A percentile compares a stretch with the other conserved stretches of the same genome.
Conservation (phyloP, 2,329 filamentous ascomycete genomes). For the Pyrenochaeta sp. region DNA sequence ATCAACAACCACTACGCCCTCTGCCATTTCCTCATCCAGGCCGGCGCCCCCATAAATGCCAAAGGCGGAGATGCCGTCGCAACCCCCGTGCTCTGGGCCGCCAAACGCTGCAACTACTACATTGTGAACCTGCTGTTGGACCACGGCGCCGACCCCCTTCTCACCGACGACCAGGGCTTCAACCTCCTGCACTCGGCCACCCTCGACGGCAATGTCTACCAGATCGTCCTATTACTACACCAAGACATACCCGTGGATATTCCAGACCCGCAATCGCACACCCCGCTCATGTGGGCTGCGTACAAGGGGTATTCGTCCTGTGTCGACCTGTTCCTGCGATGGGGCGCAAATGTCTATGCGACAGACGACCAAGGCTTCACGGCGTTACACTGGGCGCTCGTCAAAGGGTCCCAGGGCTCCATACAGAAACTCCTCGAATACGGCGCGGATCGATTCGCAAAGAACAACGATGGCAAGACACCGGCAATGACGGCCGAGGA, state of each 20-base stretch:
- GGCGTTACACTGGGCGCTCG: conserved; percentile 93
- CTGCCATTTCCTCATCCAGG: conserved; percentile 90
- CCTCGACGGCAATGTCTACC: conserved; percentile 92
- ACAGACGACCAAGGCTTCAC: conserved; percentile 93
- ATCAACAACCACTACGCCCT: conserved; percentile 99
- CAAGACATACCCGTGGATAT: conserved; percentile 96
- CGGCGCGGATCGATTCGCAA: conserved; percentile 89
- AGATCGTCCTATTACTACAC: conserved; percentile 88
- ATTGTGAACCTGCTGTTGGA: conserved; percentile 91
- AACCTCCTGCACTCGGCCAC: conserved; percentile 97
- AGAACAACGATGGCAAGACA: conserved; percentile 89
- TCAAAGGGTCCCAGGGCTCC: conserved; percentile 88
- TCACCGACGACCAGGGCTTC: conserved; percentile 94
- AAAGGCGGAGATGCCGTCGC: conserved; percentile 96
- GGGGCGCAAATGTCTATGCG: conserved; percentile 93
- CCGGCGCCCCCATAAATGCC: conserved; percentile 88
- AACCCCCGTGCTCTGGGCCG: conserved; percentile 95
- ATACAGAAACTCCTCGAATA: conserved; percentile 96
- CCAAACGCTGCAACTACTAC: conserved; percentile 95
- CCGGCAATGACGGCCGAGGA: conserved; percentile 85
- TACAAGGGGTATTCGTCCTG: conserved; percentile 96
- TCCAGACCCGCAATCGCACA: conserved; percentile 87
- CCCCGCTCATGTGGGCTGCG: conserved; percentile 96
- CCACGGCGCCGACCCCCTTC: conserved; percentile 88
- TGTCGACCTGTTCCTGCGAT: conserved; percentile 89